Conservation (phyloP, 1,139 yeast genomes). For the Trichomonascaceae sp. region DNA sequence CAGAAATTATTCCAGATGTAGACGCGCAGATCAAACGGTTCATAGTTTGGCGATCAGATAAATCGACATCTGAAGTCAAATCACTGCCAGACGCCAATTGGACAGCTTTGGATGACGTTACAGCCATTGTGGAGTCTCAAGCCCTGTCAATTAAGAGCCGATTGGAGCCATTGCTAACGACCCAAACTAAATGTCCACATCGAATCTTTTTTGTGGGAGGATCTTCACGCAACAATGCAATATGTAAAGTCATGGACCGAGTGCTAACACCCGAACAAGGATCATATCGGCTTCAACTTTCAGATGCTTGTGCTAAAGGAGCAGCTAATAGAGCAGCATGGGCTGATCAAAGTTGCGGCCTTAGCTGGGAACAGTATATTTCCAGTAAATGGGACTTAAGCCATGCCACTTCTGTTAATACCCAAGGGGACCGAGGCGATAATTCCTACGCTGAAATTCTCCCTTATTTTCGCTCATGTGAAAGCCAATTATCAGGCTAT, state of each 20-base stretch:
- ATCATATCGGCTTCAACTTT: conserved; percentile 64
- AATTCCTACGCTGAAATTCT: background rate
- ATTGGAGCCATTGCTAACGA: conserved; percentile 62
- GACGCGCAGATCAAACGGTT: conserved; percentile 26
- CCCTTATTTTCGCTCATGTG: background rate
- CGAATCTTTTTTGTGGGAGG: conserved; percentile 84
- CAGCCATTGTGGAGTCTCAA: conserved; percentile 78
- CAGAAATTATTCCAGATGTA: conserved; percentile 85
- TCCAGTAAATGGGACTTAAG: conserved; percentile 1
- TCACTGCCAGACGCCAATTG: conserved; percentile 26
- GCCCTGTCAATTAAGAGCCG: conserved; percentile 78
- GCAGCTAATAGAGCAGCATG: conserved; percentile 87
- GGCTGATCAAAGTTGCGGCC: conserved; percentile 30
- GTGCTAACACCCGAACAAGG: conserved; percentile 62
- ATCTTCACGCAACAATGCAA: conserved; percentile 64
- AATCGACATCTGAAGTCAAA: background rate
- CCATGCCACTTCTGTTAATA: background rate
- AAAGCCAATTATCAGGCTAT: background rate
- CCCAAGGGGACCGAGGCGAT: background rate
- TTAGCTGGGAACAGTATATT: conserved; percentile 21
- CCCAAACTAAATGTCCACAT: conserved; percentile 46
- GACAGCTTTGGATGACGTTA: conserved; percentile 57
- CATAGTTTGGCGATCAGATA: conserved; percentile 12
- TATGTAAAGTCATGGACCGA: conserved; percentile 62
- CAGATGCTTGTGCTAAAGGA: conserved; percentile 93